Conservation (phyloP, 306 rosid species). For the Cyamopsis tetragonoloba region DNA sequence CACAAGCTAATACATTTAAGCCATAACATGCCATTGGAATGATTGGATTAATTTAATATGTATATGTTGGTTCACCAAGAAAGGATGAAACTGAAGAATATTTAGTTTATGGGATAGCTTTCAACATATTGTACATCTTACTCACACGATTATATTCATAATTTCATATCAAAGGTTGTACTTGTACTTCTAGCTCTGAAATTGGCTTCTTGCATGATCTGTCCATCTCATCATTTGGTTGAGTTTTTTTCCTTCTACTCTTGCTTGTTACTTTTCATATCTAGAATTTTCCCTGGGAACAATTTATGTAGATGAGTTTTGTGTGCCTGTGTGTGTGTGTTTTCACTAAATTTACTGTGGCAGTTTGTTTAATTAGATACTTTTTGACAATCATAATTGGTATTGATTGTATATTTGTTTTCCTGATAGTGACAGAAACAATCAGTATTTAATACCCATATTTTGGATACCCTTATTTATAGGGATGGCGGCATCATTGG, state of each 20-base stretch:
- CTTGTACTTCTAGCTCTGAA: background rate
- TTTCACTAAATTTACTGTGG: background rate
- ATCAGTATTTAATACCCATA: background rate
- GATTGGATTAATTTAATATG: background rate
- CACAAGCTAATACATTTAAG: background rate
- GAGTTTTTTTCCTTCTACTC: background rate
- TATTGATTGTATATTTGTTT: background rate
- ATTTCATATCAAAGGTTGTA: background rate
- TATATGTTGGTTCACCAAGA: background rate
- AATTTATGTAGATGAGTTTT: background rate
- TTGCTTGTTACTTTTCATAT: background rate
- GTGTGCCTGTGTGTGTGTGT: background rate
- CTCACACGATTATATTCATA: background rate
- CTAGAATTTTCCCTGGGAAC: background rate
- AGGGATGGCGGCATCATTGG: conserved; percentile 73
- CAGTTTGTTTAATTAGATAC: background rate
- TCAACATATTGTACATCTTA: background rate
- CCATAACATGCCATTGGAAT: background rate
- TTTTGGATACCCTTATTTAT: conserved; percentile 5
- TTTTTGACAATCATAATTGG: background rate
- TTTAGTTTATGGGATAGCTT: background rate
- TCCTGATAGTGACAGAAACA: background rate
- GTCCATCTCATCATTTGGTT: background rate
- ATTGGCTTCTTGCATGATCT: conserved; percentile 20
- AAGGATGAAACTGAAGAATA: background rate